A percentile compares a stretch with the other conserved stretches of the same genome.
These are phyloP conservation scores for Cicer bijugum DNA, from an alignment of 306 rosid species.

Conservation along the genomic window DNA sequence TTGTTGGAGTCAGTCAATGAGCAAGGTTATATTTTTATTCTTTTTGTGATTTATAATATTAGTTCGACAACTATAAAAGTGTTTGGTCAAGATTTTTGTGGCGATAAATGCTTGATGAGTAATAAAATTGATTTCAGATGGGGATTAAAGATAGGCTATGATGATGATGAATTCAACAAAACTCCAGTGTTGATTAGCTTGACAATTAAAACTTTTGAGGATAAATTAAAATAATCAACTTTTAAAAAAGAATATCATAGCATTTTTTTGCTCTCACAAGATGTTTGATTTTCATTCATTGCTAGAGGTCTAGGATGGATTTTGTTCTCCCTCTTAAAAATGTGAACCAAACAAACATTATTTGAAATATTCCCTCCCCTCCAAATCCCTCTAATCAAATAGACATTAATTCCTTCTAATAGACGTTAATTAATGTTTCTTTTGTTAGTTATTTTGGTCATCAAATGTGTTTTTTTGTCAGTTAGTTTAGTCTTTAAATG, in stretches of 20 bases:
- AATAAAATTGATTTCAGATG: conserved; percentile 20
- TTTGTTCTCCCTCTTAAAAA: too few relatives aligned
- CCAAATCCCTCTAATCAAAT: too few relatives aligned
- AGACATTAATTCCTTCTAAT: too few relatives aligned
- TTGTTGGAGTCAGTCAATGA: conserved; percentile 52
- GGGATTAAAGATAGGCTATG: conserved; percentile 31
- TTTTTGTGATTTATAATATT: conserved; percentile 34
- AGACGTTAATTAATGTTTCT: too few relatives aligned
- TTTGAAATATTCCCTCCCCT: too few relatives aligned
- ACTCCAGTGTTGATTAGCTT: background rate
- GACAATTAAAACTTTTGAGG: background rate
- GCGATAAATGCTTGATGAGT: conserved; percentile 27
- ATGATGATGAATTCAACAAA: conserved; percentile 20
- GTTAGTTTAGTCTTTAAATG: too few relatives aligned
- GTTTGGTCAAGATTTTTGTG: conserved; percentile 34
- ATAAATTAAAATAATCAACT: conserved; percentile 1
- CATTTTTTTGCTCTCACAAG: background rate
- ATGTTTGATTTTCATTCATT: conserved; percentile 7
- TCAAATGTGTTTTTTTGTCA: too few relatives aligned
- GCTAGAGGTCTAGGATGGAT: background rate
- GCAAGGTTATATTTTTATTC: conserved; percentile 48
- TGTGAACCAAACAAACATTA: too few relatives aligned
- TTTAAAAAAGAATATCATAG: background rate
- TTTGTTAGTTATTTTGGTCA: too few relatives aligned
- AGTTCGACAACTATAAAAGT: conserved; percentile 13